Conservation (phyloP, 495 filamentous ascomycete species). For the Aspergillus avenaceus region DNA sequence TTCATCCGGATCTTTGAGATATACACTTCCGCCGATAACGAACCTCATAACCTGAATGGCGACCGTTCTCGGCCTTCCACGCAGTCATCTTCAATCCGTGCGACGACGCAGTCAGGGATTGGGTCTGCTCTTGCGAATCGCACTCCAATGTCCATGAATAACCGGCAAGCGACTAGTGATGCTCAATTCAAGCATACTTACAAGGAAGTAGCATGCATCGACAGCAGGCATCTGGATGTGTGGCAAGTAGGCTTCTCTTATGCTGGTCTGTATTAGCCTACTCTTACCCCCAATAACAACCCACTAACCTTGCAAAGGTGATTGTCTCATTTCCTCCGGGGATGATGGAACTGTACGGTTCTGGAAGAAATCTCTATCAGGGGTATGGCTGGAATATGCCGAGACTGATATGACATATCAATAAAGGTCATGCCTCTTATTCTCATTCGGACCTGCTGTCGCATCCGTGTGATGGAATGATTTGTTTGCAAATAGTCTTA, state of each 20-base stretch:
- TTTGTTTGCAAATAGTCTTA: too few relatives aligned
- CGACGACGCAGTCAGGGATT: slow-evolving; percentile 47
- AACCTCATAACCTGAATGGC: slow-evolving; percentile 23
- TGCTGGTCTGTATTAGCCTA: slow-evolving; percentile 28
- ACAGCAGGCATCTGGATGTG: slow-evolving; percentile 46
- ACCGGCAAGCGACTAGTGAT: slow-evolving; percentile 29
- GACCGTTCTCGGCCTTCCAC: slow-evolving; percentile 25
- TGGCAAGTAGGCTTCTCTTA: slow-evolving; percentile 49
- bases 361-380: slow-evolving; percentile 47
- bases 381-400: slow-evolving; percentile 49
- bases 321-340: slow-evolving; percentile 46
- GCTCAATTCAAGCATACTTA: slow-evolving; percentile 41
- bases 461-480: not conserved
- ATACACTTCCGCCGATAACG: slow-evolving; percentile 43
- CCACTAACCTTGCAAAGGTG: slow-evolving; percentile 27
- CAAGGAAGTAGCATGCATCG: slow-evolving; percentile 44
- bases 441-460: too few relatives aligned
- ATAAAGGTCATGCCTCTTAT: slow-evolving; percentile 8
- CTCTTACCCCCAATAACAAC: too few relatives aligned
- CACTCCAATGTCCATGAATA: slow-evolving; percentile 25
- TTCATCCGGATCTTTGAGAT: slow-evolving; percentile 81
- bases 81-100: slow-evolving; percentile 33
- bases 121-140: slow-evolving; percentile 47
- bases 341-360: slow-evolving; percentile 47
- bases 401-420: slow-evolving; percentile 41